These are phyloP conservation scores for Talaromyces sp. DNA, from an alignment of 2,329 filamentous ascomycete genomes.

Conservation along the genomic window DNA sequence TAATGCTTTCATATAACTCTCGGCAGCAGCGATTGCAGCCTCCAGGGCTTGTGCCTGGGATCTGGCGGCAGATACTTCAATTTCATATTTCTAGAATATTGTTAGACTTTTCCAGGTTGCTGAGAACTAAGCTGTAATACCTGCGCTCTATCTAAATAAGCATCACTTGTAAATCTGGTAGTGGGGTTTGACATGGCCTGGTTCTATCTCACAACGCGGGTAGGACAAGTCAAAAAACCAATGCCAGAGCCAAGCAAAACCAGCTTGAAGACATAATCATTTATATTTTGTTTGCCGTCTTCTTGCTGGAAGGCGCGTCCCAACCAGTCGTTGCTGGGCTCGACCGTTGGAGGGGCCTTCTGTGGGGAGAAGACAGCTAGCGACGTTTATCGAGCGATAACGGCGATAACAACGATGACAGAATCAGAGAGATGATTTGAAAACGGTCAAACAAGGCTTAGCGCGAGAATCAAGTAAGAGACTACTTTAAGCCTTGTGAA, in stretches of 20 bases:
- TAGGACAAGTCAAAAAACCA: not conserved
- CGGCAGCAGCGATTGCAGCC: slow-evolving; percentile 69
- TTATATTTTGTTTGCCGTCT: not conserved
- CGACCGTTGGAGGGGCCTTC: not conserved
- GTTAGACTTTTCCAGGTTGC: slow-evolving; percentile 17
- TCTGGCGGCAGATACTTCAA: slow-evolving; percentile 44
- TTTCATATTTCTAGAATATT: slow-evolving; percentile 47
- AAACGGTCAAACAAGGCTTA: not conserved
- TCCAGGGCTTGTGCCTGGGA: slow-evolving; percentile 63
- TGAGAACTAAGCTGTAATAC: slow-evolving; percentile 16
- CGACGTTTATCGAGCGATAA: not conserved
- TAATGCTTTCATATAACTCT: slow-evolving; percentile 75
- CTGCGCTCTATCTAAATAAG: slow-evolving; percentile 24
- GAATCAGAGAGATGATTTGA: not conserved
- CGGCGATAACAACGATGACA: not conserved
- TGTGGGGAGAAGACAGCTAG: not conserved
- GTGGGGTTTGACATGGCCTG: not conserved
- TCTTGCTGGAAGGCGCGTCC: not conserved
- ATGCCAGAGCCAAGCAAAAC: not conserved
- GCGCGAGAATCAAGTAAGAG: not conserved
- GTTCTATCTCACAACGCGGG: not conserved
- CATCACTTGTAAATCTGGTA: not conserved
- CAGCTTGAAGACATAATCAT: not conserved
- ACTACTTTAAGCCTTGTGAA: not conserved
- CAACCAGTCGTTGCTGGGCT: not conserved